Conservation (phyloP, 768 basidiomycete species). For the Exidia glandulosa region DNA sequence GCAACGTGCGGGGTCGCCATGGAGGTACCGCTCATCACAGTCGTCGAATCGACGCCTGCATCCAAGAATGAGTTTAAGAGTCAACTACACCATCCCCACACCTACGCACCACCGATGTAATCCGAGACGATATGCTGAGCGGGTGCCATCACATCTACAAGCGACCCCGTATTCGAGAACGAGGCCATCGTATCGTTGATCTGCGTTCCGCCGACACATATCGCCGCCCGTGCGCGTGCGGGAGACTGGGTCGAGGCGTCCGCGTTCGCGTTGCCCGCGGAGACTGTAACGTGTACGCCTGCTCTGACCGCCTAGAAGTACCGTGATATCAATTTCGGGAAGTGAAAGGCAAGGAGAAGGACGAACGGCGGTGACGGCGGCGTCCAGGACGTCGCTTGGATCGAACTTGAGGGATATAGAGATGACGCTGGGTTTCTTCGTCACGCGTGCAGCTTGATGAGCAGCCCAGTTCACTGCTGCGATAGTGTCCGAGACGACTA, state of each 20-base stretch:
- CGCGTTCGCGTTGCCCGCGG: conserved; percentile 7
- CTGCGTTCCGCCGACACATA: conserved; percentile 9
- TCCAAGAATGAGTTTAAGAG: neutral
- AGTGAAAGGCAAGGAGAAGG: neutral
- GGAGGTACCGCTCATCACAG: conserved; percentile 5
- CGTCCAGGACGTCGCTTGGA: neutral
- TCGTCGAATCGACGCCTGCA: neutral
- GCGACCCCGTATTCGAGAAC: conserved; percentile 10
- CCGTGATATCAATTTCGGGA: too few relatives aligned
- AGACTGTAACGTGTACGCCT: conserved; percentile 9
- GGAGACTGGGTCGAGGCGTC: conserved; percentile 5
- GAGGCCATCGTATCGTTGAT: conserved; percentile 5
- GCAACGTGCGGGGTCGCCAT: conserved; percentile 5
- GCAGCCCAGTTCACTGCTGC: conserved; percentile 4
- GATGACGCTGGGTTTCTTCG: neutral
- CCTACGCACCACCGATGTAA: conserved; percentile 3
- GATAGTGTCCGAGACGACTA: neutral
- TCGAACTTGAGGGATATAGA: conserved; percentile 7
- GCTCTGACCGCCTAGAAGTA: neutral
- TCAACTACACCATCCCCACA: neutral
- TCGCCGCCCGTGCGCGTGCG: conserved; percentile 4
- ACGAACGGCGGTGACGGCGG: conserved; percentile 12
- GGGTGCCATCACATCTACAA: conserved; percentile 9
- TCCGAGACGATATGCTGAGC: conserved; percentile 6
- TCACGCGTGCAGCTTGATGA: conserved; percentile 1